These are phyloP conservation scores for Pseudogymnoascus sp. DNA, from an alignment of 2,329 filamentous ascomycete species.

Conservation along the genomic window DNA sequence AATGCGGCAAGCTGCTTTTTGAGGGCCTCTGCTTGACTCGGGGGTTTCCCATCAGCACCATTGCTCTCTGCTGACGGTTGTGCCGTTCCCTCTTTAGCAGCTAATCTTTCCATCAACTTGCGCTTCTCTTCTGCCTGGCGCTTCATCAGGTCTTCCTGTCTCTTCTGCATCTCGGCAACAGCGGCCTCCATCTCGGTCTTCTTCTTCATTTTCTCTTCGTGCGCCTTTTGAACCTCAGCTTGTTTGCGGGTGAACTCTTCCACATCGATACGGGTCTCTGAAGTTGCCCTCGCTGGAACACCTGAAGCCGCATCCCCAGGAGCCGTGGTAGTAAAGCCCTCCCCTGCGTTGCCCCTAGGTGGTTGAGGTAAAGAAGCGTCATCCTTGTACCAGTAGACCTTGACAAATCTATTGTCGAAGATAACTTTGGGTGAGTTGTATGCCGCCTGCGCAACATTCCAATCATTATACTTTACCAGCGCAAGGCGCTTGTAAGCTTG, in stretches of 20 bases:
- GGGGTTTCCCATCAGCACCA: constrained; percentile 25
- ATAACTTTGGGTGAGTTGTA: constrained; percentile 73
- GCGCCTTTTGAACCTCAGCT: constrained; percentile 61
- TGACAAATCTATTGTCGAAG: constrained; percentile 80
- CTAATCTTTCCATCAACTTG: constrained; percentile 54
- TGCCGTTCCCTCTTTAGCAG: constrained; percentile 40
- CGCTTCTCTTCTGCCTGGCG: constrained; percentile 59
- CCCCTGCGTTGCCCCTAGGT: constrained; percentile 16
- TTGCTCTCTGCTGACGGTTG: constrained; percentile 20
- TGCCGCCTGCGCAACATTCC: constrained; percentile 60
- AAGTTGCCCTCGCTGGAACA: constrained; percentile 18
- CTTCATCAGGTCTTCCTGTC: constrained; percentile 53
- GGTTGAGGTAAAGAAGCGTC: constrained; percentile 31
- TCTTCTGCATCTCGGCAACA: constrained; percentile 57
- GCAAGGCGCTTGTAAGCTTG: constrained; percentile 59
- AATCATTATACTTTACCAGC: constrained; percentile 60
- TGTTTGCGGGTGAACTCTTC: constrained; percentile 64
- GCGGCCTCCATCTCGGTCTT: constrained; percentile 56
- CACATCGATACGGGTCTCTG: constrained; percentile 45
- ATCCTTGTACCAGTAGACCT: constrained; percentile 69
- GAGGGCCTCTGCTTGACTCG: constrained; percentile 54
- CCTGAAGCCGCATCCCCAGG: constrained; percentile 26
- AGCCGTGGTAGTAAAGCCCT: constrained; percentile 16
- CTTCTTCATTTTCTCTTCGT: constrained; percentile 59
- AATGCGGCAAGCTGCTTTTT: constrained; percentile 65